Evolutionary conservation across 139 green algal genomes (phyloP).

Genomic region (Parachlorella kessleri): DNA sequence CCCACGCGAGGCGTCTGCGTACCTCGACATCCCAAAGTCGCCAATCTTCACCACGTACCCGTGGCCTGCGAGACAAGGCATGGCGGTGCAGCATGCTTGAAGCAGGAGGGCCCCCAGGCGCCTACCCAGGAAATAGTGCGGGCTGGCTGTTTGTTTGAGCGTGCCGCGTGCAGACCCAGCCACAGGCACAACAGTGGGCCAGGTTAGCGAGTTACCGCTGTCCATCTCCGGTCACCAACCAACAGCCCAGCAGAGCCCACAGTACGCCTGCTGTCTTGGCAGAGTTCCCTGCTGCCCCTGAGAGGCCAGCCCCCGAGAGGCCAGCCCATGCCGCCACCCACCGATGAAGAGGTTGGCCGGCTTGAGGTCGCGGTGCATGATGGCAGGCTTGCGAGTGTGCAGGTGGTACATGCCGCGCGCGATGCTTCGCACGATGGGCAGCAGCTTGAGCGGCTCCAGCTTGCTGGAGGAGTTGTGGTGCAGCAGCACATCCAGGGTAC

Average conservation of each 20-base stretch:
- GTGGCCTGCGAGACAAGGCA: slow-evolving; percentile 26
- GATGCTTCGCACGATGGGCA: slow-evolving; percentile 42
- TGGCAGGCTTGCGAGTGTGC: slow-evolving; percentile 75
- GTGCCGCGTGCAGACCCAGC: too few relatives aligned
- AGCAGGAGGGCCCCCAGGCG: too few relatives aligned
- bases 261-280: too few relatives aligned
- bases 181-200: too few relatives aligned
- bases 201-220: too few relatives aligned
- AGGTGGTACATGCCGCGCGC: slow-evolving; percentile 75
- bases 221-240: too few relatives aligned
- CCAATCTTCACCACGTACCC: slow-evolving; percentile 59
- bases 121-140: too few relatives aligned
- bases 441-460: slow-evolving; percentile 47
- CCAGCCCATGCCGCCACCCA: background rate
- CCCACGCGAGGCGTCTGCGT: slow-evolving; percentile 11
- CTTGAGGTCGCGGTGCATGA: slow-evolving; percentile 80
- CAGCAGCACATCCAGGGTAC: slow-evolving; percentile 54
- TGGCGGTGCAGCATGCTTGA: too few relatives aligned
- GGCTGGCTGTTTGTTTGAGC: too few relatives aligned
- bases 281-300: too few relatives aligned
- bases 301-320: too few relatives aligned
- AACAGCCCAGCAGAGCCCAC: too few relatives aligned
- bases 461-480: slow-evolving; percentile 28
- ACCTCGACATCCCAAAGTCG: slow-evolving; percentile 55
- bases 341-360: slow-evolving; percentile 58